A percentile compares a stretch with the other conserved stretches of the same genome.
phyloP scores from a whole-genome alignment of 2,329 filamentous ascomycete genomes.

The Xylariaceae sp. region DNA sequence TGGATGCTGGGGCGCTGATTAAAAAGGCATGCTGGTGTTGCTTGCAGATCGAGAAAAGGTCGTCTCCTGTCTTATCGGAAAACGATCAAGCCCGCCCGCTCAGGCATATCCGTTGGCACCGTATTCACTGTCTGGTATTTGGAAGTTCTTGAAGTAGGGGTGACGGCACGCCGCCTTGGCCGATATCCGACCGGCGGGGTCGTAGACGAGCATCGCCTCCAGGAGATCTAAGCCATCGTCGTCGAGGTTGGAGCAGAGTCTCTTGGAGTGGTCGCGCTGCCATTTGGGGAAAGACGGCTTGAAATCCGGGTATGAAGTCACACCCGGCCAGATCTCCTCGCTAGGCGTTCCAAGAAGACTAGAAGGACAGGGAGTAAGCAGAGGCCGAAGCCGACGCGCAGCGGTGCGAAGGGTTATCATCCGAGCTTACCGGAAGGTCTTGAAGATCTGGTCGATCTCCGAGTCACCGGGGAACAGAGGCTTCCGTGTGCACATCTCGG shows the following conservation, averaged over 20 bases:
- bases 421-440: slow-evolving; percentile 80
- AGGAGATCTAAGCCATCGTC: slow-evolving; percentile 61
- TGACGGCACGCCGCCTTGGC: slow-evolving; percentile 83
- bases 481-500: slow-evolving; percentile 92
- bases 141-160: slow-evolving; percentile 61
- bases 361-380: slow-evolving; percentile 6
- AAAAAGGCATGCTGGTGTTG: too few relatives aligned
- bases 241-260: slow-evolving; percentile 67
- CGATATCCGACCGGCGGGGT: slow-evolving; percentile 78
- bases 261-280: slow-evolving; percentile 59
- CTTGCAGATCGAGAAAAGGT: too few relatives aligned
- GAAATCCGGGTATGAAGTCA: slow-evolving; percentile 92
- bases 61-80: too few relatives aligned
- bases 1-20: too few relatives aligned
- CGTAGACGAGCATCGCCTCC: slow-evolving; percentile 71
- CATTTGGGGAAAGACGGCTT: slow-evolving; percentile 90
- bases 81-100: too few relatives aligned
- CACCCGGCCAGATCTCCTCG: slow-evolving; percentile 78
- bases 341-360: slow-evolving; percentile 75
- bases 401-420: too few relatives aligned
- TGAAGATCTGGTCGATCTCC: slow-evolving; percentile 91
- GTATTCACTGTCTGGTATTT: slow-evolving; percentile 11
- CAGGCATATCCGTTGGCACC: slow-evolving; percentile 15
- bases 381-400: neutral
- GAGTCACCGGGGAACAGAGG: slow-evolving; percentile 88